phyloP scores from a whole-genome alignment of 257 asterid genomes.

The Salvia miltiorrhiza region DNA sequence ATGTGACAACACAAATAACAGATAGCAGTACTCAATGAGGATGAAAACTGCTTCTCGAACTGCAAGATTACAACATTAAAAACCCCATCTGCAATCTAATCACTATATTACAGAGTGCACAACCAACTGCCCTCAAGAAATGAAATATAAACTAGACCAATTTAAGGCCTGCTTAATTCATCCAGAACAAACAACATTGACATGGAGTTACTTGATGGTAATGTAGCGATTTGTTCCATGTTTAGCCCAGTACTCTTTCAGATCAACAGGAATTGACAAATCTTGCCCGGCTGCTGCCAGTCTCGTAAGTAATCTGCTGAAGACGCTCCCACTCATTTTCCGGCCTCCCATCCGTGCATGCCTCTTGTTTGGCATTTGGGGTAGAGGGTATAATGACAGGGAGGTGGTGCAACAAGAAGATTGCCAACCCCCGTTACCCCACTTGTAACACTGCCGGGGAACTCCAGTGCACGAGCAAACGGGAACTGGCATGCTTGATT shows the following conservation, averaged over 20 bases:
- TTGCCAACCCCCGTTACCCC: slow-evolving; percentile 95
- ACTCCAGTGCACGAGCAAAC: slow-evolving; percentile 77
- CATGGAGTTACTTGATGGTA: slow-evolving; percentile 62
- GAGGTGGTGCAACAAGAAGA: slow-evolving; percentile 79
- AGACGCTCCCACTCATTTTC: slow-evolving; percentile 76
- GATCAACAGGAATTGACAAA: slow-evolving; percentile 51
- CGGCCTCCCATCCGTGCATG: slow-evolving; percentile 71
- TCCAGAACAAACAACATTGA: too few relatives aligned
- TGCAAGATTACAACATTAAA: not conserved
- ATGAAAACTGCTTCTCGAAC: not conserved
- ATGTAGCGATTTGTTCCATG: slow-evolving; percentile 80
- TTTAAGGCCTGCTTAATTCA: too few relatives aligned
- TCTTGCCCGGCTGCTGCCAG: slow-evolving; percentile 56
- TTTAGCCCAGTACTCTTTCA: slow-evolving; percentile 76
- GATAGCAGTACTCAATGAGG: too few relatives aligned
- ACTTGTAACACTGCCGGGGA: slow-evolving; percentile 64
- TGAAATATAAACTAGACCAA: too few relatives aligned
- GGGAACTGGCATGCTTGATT: slow-evolving; percentile 60
- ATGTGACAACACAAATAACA: too few relatives aligned
- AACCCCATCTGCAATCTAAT: slow-evolving; percentile 1
- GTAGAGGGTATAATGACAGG: slow-evolving; percentile 62
- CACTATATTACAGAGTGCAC: slow-evolving; percentile 3
- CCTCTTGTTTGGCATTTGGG: slow-evolving; percentile 64
- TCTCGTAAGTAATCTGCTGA: slow-evolving; percentile 62
- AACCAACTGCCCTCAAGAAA: too few relatives aligned